A percentile compares a stretch with the other conserved stretches of the same genome.
These are phyloP conservation scores for Bacidia gigantensis DNA, from an alignment of 495 filamentous ascomycete genomes.

Conservation along the genomic window DNA sequence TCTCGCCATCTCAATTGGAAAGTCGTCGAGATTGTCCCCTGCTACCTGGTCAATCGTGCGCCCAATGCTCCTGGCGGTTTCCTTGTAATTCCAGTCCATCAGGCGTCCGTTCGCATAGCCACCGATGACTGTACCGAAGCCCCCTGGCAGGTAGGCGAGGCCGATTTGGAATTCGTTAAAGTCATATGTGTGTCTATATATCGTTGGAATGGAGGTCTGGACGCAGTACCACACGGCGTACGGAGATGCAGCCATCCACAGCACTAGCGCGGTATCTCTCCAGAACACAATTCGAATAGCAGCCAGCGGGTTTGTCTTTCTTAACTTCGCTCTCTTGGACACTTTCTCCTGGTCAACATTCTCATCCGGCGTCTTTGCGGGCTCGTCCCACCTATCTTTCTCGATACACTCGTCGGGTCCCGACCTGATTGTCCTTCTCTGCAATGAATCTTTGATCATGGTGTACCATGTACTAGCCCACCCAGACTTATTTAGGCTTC, in stretches of 20 bases:
- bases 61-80: background rate
- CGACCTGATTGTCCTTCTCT: too few relatives aligned
- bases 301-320: constrained; percentile 18
- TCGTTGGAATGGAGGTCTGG: constrained; percentile 22
- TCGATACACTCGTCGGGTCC: background rate
- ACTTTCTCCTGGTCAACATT: background rate
- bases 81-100: constrained; percentile 33
- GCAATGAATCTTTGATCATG: constrained; percentile 10
- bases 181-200: constrained; percentile 20
- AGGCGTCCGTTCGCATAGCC: constrained; percentile 82
- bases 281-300: constrained; percentile 38
- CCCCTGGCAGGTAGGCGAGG: constrained; percentile 30
- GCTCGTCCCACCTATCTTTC: background rate
- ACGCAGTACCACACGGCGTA: constrained; percentile 30
- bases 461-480: constrained; percentile 4
- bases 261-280: constrained; percentile 38
- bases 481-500: constrained; percentile 23
- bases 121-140: constrained; percentile 54
- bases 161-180: constrained; percentile 27
- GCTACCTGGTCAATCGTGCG: background rate
- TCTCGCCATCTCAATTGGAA: background rate
- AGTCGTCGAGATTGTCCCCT: background rate
- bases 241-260: constrained; percentile 30
- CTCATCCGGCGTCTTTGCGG: background rate
- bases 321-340: constrained; percentile 7